A percentile compares a stretch with the other conserved stretches of the same genome.
These are phyloP conservation scores for Diutina sp. DNA, from an alignment of 1,139 yeast species.

Conservation along the genomic window DNA sequence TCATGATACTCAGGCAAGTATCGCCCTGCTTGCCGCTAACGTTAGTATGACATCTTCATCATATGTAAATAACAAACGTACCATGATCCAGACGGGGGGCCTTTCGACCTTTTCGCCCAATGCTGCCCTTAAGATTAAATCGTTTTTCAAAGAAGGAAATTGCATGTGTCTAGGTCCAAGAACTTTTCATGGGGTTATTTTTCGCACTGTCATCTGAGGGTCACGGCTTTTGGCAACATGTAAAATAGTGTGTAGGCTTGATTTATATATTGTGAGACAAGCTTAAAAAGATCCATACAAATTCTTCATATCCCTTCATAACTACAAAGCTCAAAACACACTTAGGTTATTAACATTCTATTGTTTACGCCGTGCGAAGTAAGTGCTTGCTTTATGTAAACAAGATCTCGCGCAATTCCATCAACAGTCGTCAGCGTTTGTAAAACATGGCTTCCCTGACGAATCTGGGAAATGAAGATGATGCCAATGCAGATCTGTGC, in stretches of 20 bases:
- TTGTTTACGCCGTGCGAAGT: not conserved
- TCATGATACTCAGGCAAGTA: constrained; percentile 85
- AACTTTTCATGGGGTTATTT: not conserved
- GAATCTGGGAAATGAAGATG: not conserved
- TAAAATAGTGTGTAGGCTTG: not conserved
- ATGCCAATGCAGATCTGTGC: constrained; percentile 6
- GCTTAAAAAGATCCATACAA: no score
- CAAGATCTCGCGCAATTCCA: not conserved
- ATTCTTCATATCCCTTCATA: no score
- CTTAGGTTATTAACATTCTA: no score
- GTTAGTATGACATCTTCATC: constrained; percentile 3
- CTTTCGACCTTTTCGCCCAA: constrained; percentile 75
- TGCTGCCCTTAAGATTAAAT: constrained; percentile 84
- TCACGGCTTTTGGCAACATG: not conserved
- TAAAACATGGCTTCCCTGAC: not conserved
- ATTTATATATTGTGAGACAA: no score
- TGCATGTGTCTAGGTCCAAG: not conserved
- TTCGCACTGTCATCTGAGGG: not conserved
- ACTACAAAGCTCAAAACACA: not conserved
- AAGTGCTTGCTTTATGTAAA: not conserved
- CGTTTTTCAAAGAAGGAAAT: constrained; percentile 73
- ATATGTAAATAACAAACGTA: constrained; percentile 13
- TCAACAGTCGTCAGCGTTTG: not conserved
- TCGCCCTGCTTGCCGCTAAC: constrained; percentile 72
- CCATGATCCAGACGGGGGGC: constrained; percentile 98